These are phyloP conservation scores for Pleurotus eryngii DNA, from an alignment of 768 basidiomycete genomes.

Conservation along the genomic window DNA sequence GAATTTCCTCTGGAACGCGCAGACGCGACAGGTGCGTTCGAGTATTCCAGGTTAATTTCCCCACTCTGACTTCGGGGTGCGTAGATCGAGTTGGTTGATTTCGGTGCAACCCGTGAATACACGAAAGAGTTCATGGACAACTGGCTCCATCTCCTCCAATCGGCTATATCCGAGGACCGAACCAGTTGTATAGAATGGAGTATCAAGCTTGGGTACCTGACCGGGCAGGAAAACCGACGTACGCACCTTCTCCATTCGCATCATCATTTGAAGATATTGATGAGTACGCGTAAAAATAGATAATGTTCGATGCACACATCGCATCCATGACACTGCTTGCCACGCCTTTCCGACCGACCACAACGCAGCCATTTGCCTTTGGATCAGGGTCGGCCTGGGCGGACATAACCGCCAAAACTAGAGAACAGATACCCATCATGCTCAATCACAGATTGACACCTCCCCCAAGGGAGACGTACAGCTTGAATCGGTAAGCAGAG, in stretches of 20 bases:
- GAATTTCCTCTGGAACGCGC: constrained; percentile 87
- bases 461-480: constrained; percentile 93
- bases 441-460: constrained; percentile 84
- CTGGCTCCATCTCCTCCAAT: constrained; percentile 82
- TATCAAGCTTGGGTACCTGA: constrained; percentile 82
- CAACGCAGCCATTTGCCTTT: constrained; percentile 77
- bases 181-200: constrained; percentile 70
- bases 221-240: constrained; percentile 88
- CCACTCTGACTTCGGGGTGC: not conserved
- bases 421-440: constrained; percentile 86
- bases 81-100: constrained; percentile 88
- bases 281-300: constrained; percentile 32
- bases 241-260: not conserved
- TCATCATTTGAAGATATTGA: not conserved
- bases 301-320: constrained; percentile 86
- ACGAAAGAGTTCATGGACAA: constrained; percentile 80
- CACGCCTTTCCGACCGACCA: constrained; percentile 70
- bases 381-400: constrained; percentile 62
- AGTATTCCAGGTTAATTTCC: not conserved
- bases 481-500: constrained; percentile 70
- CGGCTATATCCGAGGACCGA: constrained; percentile 69
- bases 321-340: constrained; percentile 81
- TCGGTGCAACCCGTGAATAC: constrained; percentile 92
- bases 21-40: constrained; percentile 52
- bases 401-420: constrained; percentile 72